Evolutionary conservation across 495 filamentous ascomycete species (phyloP), one percentile per base, ranked within the genome.

Genomic region (Peziza echinospora): DNA sequence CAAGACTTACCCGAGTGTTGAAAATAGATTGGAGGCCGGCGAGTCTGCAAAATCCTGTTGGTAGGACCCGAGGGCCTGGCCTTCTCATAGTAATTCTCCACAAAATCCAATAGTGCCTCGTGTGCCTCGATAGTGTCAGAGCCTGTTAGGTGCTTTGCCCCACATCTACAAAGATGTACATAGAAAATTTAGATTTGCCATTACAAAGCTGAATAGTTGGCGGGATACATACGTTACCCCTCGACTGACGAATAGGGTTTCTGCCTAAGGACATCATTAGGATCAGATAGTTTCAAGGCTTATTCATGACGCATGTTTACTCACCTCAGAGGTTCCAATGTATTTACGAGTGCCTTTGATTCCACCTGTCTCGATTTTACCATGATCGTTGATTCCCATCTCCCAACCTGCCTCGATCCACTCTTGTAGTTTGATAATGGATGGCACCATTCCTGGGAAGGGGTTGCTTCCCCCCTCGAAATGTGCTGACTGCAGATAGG

Each of bases 321-420:
- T 52, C 58, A 85, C 84, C 69, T 97, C 89, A 19, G 84, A 76
- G 4, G 89, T 94, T 44, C 89, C 89, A 60, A 97, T 94, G 53
- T 86, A 97, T 56, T 94, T 96, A 24, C 89, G 72, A 0, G 89
- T 94, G 2, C 82, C 81, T 44, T 64, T 71, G 51, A 97, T 80
- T 2, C 84, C 84, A 11, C 89, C 87, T 2, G 89, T 94, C 62
- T 96, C 83, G 3, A 71, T 52, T 26, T 82, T 70, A 0, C 81
- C 84, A 21, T 70, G 64, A 13, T 67, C 60, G 55, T 89, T 86
- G 56, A 89, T 83, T 5, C 83, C 85, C 60, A 66, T 66, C 56
- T 93, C 82, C 89, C 89, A 97, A 1, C 85, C 89, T 5, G 67
- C 56, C 60, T 97, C 89, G 52, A 97, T 93, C 59, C 75, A 67